Conservation (phyloP, 192 early-diverging fungal species). For the Coemansia sp. region DNA sequence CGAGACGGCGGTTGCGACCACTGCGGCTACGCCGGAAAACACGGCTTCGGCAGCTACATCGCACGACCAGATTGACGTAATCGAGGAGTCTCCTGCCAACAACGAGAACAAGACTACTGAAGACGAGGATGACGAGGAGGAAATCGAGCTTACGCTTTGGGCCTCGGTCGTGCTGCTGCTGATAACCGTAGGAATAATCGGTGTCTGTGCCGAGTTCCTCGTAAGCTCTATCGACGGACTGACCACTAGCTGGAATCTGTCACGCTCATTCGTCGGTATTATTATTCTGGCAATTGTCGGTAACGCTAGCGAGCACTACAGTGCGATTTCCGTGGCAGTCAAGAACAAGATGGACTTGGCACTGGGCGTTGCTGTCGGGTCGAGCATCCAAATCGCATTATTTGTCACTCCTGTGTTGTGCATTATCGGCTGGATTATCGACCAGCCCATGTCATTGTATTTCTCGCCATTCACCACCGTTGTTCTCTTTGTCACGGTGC, state of each 20-base stretch:
- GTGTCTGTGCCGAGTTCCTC: slow-evolving; percentile 81
- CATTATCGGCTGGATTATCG: slow-evolving; percentile 84
- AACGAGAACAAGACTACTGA: neutral
- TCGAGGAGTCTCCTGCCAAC: neutral
- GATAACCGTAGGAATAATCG: slow-evolving; percentile 67
- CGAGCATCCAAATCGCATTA: slow-evolving; percentile 86
- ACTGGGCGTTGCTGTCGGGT: slow-evolving; percentile 84
- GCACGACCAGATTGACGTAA: slow-evolving; percentile 1
- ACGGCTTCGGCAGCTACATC: slow-evolving; percentile 5
- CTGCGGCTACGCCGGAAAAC: slow-evolving; percentile 9
- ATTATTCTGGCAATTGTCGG: slow-evolving; percentile 90
- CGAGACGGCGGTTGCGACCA: slow-evolving; percentile 6
- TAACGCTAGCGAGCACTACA: slow-evolving; percentile 87
- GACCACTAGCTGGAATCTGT: slow-evolving; percentile 66
- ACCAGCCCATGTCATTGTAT: slow-evolving; percentile 74
- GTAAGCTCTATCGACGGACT: slow-evolving; percentile 81
- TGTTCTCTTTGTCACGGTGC: slow-evolving; percentile 75
- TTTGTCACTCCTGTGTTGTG: slow-evolving; percentile 70
- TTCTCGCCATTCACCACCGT: slow-evolving; percentile 83
- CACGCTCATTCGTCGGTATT: slow-evolving; percentile 85
- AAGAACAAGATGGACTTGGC: slow-evolving; percentile 93
- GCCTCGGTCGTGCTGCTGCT: slow-evolving; percentile 59
- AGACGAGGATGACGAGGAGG: slow-evolving; percentile 60
- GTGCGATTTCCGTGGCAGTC: slow-evolving; percentile 74
- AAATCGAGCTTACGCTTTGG: slow-evolving; percentile 58